Percentiles rank a stretch among this genome's conserved stretches.
phyloP scores from a whole-genome alignment of 495 filamentous ascomycete species.

The Beverwykella pulmonaria region DNA sequence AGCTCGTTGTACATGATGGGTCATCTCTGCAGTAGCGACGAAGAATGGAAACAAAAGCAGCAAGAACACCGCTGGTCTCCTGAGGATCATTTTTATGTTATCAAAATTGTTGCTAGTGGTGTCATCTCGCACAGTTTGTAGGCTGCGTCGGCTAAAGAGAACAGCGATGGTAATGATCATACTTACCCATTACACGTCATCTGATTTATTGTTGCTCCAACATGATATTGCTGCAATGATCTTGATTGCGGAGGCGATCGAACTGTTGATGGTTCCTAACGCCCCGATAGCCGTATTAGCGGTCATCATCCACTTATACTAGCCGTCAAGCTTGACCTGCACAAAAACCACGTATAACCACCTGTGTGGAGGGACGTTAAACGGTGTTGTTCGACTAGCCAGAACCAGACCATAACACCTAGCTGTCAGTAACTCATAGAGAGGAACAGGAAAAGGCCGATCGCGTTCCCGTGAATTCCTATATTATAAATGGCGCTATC shows the following conservation, averaged over 20 bases:
- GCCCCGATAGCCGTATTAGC: not conserved
- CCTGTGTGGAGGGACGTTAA: not conserved
- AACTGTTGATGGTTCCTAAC: not conserved
- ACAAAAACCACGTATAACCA: not conserved
- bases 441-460: not conserved
- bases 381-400: not conserved
- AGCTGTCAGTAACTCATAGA: not conserved
- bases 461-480: not conserved
- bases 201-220: not conserved
- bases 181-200: no score
- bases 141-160: no score
- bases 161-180: no score
- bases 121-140: not conserved
- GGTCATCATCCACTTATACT: not conserved
- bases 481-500: not conserved
- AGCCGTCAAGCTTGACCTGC: not conserved
- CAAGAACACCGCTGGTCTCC: not conserved
- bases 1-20: not conserved
- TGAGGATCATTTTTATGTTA: not conserved
- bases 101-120: not conserved
- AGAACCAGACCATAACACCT: not conserved
- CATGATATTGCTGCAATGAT: not conserved
- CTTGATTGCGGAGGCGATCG: not conserved
- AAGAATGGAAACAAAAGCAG: not conserved
- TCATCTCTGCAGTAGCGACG: not conserved